Evolutionary conservation across 2,329 filamentous ascomycete genomes (phyloP), one percentile per base, ranked within the genome.

Genomic region (Aspergillus pseudotamarii): DNA sequence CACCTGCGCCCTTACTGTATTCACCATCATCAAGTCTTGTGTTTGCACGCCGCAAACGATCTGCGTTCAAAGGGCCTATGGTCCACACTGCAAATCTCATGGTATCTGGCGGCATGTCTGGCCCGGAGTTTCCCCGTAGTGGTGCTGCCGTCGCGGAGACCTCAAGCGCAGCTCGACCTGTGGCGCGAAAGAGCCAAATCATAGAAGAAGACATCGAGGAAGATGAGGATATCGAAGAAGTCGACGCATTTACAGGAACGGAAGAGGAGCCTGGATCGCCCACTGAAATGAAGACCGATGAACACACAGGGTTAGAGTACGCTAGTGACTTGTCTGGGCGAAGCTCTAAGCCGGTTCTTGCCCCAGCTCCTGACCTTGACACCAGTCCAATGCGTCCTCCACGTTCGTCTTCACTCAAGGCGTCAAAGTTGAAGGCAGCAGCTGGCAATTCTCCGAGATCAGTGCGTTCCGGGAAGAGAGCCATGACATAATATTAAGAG

Each of bases 41-140:
- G 38, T 82, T 82, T 69, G 80, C 80, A 23, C 77, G 79, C 21
- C 77, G 80, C 38, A 82, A 82, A 66, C 72, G 78, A 63, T 79
- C 79, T 32, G 74, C 79, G 0, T 82, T 82, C 68, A 81, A 81
- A 61, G 80, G 80, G 0, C 80, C 80, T 5, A 78, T 78, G 72
- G 68, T 81, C 11, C 77, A 79, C 61, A 76, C 79, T 3, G 70
- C 73, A 28, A 76, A 78, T 60, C 66, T 76, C 51, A 64, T 77
- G 68, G 69, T 70, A 9, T 72, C 75, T 16, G 69, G 73, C 38
- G 77, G 76, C 2, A 71, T 75, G 56, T 68, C 72, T 12, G 76
- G 72, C 34, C 76, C 80, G 2, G 75, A 72, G 61, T 60, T 76
- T 56, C 68, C 75, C 9, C 64, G 73, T n/a, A 75, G 71, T 6